Conservation (phyloP, 2,329 filamentous ascomycete genomes). For the Phoma sp. region DNA sequence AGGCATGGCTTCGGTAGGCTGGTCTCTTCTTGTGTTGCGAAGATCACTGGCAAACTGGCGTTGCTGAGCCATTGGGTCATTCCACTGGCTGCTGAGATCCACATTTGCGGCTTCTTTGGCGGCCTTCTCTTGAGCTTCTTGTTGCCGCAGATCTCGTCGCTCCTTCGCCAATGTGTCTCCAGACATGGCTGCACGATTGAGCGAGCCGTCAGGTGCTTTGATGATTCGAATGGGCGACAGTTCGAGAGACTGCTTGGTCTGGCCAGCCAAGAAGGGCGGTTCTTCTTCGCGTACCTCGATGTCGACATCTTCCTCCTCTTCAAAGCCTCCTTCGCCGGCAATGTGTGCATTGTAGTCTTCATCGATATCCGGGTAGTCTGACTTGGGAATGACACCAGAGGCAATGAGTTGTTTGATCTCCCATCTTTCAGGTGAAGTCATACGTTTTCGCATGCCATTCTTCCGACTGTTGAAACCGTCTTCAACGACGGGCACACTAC, state of each 20-base stretch:
- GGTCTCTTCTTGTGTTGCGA: slow-evolving; percentile 67
- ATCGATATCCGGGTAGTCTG: slow-evolving; percentile 92
- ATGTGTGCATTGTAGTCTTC: slow-evolving; percentile 91
- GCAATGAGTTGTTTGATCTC: slow-evolving; percentile 97
- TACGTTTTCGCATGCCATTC: slow-evolving; percentile 76
- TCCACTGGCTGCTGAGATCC: slow-evolving; percentile 89
- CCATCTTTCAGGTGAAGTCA: slow-evolving; percentile 97
- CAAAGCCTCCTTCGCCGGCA: slow-evolving; percentile 83
- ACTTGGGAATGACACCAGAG: slow-evolving; percentile 89
- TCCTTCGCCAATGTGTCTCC: slow-evolving; percentile 89
- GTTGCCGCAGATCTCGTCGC: slow-evolving; percentile 83
- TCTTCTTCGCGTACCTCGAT: slow-evolving; percentile 97
- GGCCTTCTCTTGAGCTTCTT: slow-evolving; percentile 80
- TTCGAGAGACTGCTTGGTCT: slow-evolving; percentile 95
- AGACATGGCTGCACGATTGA: slow-evolving; percentile 95
- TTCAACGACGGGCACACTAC: slow-evolving; percentile 68
- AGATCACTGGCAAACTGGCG: slow-evolving; percentile 89
- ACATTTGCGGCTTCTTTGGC: slow-evolving; percentile 78
- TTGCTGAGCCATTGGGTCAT: slow-evolving; percentile 93
- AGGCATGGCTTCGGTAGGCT: slow-evolving; percentile 72
- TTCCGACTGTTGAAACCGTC: slow-evolving; percentile 56
- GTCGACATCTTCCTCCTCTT: slow-evolving; percentile 94
- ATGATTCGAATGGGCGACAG: slow-evolving; percentile 94
- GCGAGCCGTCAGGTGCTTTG: slow-evolving; percentile 96
- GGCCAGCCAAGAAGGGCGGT: slow-evolving; percentile 91